Base-by-base conservation (phyloP, 2,329 filamentous ascomycete genomes). In the Alternaria consortialis region DNA sequence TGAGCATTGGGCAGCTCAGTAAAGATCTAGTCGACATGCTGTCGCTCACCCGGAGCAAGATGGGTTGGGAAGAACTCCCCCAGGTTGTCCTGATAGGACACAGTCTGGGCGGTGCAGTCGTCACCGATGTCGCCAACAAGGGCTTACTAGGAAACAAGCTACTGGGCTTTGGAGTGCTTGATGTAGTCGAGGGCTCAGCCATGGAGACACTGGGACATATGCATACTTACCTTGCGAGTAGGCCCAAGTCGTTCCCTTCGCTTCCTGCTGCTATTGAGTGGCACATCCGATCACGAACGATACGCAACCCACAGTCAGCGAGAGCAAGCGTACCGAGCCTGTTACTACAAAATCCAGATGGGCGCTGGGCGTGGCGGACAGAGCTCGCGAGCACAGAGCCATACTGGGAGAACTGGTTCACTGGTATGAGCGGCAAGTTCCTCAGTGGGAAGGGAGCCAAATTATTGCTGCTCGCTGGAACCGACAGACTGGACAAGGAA, bases 321-420 rank as follows among this genome's bases (percentile, higher is more conserved):
- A 85, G 92, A 48, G 91, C 90, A 1, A 97, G 92, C 47, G 95
- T 98, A 11, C 95, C 95, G 0, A 90, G 90, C 2, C 80, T 99
- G 12, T 81, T 98, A 76, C 85, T 75, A 71, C 83, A 75, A 72
- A 76, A 71, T 5, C 44, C 67, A 34, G 74, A 77, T 7, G 78
- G 77, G 11, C 72, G 74, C 15, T 96, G 91, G 91, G 85, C 85
- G 58, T 99, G 95, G 95, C 85, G 89, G 67, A 98, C 95, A 3
- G 89, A 97, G 74, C 84, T 98, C 27, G 87, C 85, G 0, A 87
- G 88, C 37, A 98, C 95, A 8, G 91, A 96, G 73, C 88, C 91
- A 0, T 98, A 94, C 78, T 99, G 94, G 94, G 90, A 95, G 77
- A 91, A 88, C 66, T 99, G 94, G 94, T 98, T 97, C 74, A 84